These are phyloP conservation scores for Mycena maculata DNA, from an alignment of 768 basidiomycete genomes.

Conservation along the genomic window DNA sequence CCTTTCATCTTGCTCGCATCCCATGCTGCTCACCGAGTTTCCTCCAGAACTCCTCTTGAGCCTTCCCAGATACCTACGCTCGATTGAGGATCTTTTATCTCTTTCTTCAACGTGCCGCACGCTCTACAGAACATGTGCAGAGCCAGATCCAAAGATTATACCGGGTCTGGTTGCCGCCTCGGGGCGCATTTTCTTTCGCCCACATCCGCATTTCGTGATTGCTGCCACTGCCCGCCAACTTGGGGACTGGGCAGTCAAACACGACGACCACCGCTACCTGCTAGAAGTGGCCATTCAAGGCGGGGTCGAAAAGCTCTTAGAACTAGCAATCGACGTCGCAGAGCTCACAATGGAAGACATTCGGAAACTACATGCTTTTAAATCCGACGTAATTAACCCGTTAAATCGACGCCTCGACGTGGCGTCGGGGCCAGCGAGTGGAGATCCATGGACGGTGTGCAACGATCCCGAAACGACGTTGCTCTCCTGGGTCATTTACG, in stretches of 20 bases:
- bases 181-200: constrained; percentile 33
- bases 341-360: constrained; percentile 32
- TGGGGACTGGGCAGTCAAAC: constrained; percentile 33
- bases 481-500: constrained; percentile 31
- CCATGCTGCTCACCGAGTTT: constrained; percentile 20
- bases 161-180: constrained; percentile 30
- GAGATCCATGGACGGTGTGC: neutral
- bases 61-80: constrained; percentile 23
- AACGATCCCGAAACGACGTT: constrained; percentile 30
- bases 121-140: constrained; percentile 19
- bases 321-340: constrained; percentile 29
- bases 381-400: constrained; percentile 27
- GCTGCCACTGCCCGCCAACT: constrained; percentile 29
- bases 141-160: constrained; percentile 25
- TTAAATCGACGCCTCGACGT: constrained; percentile 26
- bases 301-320: constrained; percentile 28
- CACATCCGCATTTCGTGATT: constrained; percentile 35
- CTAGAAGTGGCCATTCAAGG: constrained; percentile 31
- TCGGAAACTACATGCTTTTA: constrained; percentile 23
- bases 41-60: constrained; percentile 26
- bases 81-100: constrained; percentile 28
- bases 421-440: constrained; percentile 4
- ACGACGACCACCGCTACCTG: constrained; percentile 16
- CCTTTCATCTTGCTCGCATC: no score
- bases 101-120: constrained; percentile 29